Conservation (phyloP, 164 flowering plant species). For the Aristolochia contorta region DNA sequence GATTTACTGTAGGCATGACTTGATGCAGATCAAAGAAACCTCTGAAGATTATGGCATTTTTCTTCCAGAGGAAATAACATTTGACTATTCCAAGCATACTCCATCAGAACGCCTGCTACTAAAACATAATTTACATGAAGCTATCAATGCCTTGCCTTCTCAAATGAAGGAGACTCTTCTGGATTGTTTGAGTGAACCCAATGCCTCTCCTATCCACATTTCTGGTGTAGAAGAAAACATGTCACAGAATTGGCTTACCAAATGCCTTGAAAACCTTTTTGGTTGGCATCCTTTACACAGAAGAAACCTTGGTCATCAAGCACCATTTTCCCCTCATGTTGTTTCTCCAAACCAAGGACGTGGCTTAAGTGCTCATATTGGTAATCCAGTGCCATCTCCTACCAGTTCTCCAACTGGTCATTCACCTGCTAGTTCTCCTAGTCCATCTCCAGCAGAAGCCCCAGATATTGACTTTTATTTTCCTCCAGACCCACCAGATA, state of each 20-base stretch:
- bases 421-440: slow-evolving; percentile 17
- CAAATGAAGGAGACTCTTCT: slow-evolving; percentile 33
- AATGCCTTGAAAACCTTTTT: slow-evolving; percentile 24
- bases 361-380: slow-evolving; percentile 10
- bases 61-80: slow-evolving; percentile 15
- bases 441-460: slow-evolving; percentile 12
- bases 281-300: slow-evolving; percentile 20
- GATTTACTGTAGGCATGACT: slow-evolving; percentile 37
- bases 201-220: slow-evolving; percentile 11
- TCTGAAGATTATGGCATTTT: slow-evolving; percentile 20
- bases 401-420: slow-evolving; percentile 14
- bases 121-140: slow-evolving; percentile 24
- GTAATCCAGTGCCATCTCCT: slow-evolving; percentile 16
- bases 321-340: too few relatives aligned
- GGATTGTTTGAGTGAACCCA: slow-evolving; percentile 40
- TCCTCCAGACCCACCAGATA: slow-evolving; percentile 14
- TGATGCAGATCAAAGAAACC: slow-evolving; percentile 25
- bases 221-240: slow-evolving; percentile 35
- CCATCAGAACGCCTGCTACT: slow-evolving; percentile 8
- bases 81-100: slow-evolving; percentile 10
- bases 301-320: slow-evolving; percentile 18
- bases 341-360: slow-evolving; percentile 11
- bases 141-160: slow-evolving; percentile 31
- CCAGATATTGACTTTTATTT: slow-evolving; percentile 20
- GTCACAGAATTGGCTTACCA: slow-evolving; percentile 26